A percentile compares a stretch with the other conserved stretches of the same genome.
Conservation (phyloP, 352 stramenopile genomes). For the Globisporangium paroecandrum region DNA sequence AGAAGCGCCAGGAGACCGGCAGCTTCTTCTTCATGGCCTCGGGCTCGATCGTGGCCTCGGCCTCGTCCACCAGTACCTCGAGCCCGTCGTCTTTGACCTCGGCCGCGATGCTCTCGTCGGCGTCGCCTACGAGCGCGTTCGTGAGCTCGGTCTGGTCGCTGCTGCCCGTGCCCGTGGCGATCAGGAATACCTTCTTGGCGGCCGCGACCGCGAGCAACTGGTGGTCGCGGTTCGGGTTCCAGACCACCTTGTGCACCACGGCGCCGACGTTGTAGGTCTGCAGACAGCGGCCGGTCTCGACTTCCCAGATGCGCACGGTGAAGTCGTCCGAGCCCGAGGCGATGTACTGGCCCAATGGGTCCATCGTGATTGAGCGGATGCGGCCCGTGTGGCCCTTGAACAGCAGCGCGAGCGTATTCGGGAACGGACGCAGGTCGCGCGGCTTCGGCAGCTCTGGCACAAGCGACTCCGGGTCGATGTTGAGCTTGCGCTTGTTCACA, state of each 20-base stretch:
- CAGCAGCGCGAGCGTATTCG: constrained; percentile 90
- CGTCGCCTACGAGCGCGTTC: constrained; percentile 91
- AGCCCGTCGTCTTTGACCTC: constrained; percentile 40
- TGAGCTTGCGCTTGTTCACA: constrained; percentile 94
- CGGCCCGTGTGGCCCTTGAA: constrained; percentile 88
- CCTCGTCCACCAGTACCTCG: constrained; percentile 68
- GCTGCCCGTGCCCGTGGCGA: constrained; percentile 94
- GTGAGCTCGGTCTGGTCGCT: constrained; percentile 93
- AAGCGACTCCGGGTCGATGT: constrained; percentile 97
- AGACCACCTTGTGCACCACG: constrained; percentile 92
- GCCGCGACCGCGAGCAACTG: constrained; percentile 93
- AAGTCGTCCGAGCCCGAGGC: constrained; percentile 94
- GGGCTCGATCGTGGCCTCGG: constrained; percentile 61
- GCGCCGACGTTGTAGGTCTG: constrained; percentile 90
- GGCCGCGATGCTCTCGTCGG: constrained; percentile 63
- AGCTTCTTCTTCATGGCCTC: constrained; percentile 87
- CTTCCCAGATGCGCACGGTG: constrained; percentile 96
- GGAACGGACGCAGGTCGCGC: constrained; percentile 97
- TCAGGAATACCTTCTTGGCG: constrained; percentile 89
- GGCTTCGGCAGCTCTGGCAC: constrained; percentile 96
- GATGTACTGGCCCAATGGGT: constrained; percentile 97
- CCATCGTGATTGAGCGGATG: constrained; percentile 92
- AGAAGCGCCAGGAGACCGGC: constrained; percentile 88
- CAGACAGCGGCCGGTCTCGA: constrained; percentile 92
- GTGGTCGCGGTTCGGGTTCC: constrained; percentile 96